phyloP scores from a whole-genome alignment of 805 yeast species.

The Tanozyma kutaoensis region DNA sequence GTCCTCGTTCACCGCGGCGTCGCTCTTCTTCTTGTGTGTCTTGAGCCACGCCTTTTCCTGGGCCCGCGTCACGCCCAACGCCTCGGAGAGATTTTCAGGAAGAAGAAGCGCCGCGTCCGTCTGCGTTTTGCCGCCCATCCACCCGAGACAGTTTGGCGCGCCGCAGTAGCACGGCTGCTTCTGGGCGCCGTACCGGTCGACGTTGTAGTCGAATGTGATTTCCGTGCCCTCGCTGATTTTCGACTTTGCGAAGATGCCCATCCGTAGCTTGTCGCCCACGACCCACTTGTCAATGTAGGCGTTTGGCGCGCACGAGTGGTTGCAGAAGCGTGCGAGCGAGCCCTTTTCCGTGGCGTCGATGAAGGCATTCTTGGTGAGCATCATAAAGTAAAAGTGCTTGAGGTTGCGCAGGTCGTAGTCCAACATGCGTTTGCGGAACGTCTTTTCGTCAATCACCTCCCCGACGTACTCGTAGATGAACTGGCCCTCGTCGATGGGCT shows the following conservation, averaged over 20 bases:
- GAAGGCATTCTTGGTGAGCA: conserved; percentile 85
- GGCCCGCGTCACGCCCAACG: conserved; percentile 59
- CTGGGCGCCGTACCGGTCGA: conserved; percentile 90
- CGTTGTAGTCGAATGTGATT: conserved; percentile 84
- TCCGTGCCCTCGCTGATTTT: conserved; percentile 69
- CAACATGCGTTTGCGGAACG: conserved; percentile 64
- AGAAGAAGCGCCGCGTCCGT: conserved; percentile 78
- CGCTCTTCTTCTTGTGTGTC: conserved; percentile 43
- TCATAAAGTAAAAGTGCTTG: conserved; percentile 89
- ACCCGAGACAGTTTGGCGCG: conserved; percentile 81
- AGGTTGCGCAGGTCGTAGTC: conserved; percentile 56
- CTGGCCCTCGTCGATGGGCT: conserved; percentile 40
- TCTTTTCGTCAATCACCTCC: conserved; percentile 73
- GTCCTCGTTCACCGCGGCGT: conserved; percentile 46
- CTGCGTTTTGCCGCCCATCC: conserved; percentile 94
- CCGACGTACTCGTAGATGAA: conserved; percentile 90
- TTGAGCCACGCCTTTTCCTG: conserved; percentile 65
- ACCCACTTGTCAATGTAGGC: conserved; percentile 97
- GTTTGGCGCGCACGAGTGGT: conserved; percentile 92
- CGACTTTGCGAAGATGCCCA: conserved; percentile 91
- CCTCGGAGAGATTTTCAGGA: conserved; percentile 76
- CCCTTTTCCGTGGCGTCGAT: conserved; percentile 92
- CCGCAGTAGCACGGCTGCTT: conserved; percentile 95
- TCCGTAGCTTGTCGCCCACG: conserved; percentile 74
- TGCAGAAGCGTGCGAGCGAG: conserved; percentile 79